Evolutionary conservation across 176 grass and related monocot genomes (phyloP).

Genomic region (Triticum dicoccoides): DNA sequence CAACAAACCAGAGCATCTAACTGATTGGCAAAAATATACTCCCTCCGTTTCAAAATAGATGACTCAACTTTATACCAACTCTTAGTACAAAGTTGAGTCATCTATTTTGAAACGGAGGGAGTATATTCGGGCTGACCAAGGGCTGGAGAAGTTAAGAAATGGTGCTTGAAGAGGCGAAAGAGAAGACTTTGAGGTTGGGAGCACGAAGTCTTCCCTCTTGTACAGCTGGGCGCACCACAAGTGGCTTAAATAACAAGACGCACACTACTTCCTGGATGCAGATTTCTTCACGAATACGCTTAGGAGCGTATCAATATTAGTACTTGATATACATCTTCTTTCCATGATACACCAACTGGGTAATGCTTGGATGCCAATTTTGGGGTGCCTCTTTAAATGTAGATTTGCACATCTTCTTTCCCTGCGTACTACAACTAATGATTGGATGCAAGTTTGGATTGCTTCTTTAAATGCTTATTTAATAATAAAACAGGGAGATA

Average conservation of each 20-base stretch:
- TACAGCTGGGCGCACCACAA: conserved; percentile 9
- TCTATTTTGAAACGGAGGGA: too few species aligned
- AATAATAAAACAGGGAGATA: background rate
- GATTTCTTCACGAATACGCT: background rate
- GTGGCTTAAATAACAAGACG: conserved; percentile 5
- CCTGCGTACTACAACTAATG: background rate
- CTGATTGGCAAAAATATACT: background rate
- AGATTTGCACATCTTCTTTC: background rate
- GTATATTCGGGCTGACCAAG: background rate
- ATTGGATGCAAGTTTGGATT: background rate
- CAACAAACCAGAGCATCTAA: background rate
- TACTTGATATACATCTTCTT: background rate
- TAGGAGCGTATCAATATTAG: background rate
- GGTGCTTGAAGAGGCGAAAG: background rate
- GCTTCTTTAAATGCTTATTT: background rate
- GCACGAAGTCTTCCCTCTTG: conserved; percentile 16
- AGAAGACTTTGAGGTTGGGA: background rate
- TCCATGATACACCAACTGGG: background rate
- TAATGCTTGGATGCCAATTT: background rate
- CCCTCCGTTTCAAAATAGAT: too few species aligned
- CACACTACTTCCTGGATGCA: background rate
- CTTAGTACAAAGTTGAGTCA: too few species aligned
- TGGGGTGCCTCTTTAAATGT: background rate
- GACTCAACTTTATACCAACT: too few species aligned
- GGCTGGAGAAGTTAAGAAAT: background rate